Evolutionary conservation across 768 basidiomycete genomes (phyloP).

Genomic region (Mycena albidolilacea): DNA sequence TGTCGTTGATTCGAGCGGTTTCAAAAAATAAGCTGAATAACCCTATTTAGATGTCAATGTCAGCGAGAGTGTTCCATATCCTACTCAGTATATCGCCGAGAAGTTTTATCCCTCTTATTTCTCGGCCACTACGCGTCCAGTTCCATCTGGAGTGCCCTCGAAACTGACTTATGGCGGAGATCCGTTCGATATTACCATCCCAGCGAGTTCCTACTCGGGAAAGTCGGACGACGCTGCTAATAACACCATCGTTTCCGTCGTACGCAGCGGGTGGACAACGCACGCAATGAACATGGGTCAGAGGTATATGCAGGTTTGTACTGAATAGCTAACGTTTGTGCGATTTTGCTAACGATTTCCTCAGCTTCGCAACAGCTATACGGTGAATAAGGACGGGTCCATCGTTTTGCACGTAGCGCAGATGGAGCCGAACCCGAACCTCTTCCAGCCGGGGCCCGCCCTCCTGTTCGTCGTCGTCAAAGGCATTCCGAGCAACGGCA

Average conservation of each 20-base stretch:
- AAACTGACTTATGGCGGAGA: conserved; percentile 88
- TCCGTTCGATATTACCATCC: conserved; percentile 82
- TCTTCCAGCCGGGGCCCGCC: conserved; percentile 92
- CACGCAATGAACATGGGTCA: conserved; percentile 94
- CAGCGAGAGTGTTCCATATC: conserved; percentile 61
- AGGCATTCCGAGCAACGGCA: conserved; percentile 88
- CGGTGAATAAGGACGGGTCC: conserved; percentile 80
- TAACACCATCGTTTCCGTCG: conserved; percentile 81
- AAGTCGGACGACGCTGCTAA: conserved; percentile 78
- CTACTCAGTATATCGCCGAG: conserved; percentile 87
- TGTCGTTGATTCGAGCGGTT: no score
- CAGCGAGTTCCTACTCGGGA: conserved; percentile 76
- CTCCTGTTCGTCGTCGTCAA: conserved; percentile 87
- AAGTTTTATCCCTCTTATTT: conserved; percentile 95
- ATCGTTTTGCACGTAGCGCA: conserved; percentile 87
- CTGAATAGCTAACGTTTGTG: no score
- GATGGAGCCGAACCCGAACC: conserved; percentile 84
- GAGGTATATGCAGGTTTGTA: conserved; percentile 55
- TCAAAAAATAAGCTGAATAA: no score
- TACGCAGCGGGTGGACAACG: conserved; percentile 88
- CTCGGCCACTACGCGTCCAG: conserved; percentile 76
- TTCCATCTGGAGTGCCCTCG: conserved; percentile 77
- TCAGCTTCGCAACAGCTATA: conserved; percentile 89
- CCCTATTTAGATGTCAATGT: conserved; percentile 73
- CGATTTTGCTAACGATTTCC: background rate